Evolutionary conservation across 78 protist species (phyloP).

Genomic region (Chrysochromulina tobinii): DNA sequence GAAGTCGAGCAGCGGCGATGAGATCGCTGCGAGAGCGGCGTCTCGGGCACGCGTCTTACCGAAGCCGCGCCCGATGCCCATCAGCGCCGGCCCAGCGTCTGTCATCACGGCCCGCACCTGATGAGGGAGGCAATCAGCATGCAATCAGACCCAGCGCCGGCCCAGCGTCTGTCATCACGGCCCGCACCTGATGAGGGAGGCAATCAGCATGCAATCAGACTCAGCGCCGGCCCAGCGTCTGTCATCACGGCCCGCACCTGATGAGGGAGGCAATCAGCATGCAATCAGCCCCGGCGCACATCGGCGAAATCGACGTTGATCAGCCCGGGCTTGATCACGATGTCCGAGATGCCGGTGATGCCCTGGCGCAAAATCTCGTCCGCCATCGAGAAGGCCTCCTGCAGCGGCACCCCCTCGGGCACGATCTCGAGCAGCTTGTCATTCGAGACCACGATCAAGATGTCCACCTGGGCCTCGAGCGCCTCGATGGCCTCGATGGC

Average conservation of each 20-base stretch:
- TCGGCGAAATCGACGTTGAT: conserved; percentile 59
- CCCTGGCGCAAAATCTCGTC: conserved; percentile 73
- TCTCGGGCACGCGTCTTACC: conserved; percentile 36
- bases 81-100: conserved; percentile 25
- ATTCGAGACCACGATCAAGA: conserved; percentile 76
- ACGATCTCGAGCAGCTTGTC: conserved; percentile 60
- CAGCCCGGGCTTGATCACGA: conserved; percentile 49
- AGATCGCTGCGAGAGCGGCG: conserved; percentile 36
- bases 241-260: no score
- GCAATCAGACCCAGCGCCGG: no score
- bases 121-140: no score
- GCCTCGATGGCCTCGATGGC: conserved; percentile 58
- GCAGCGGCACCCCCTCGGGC: not conserved
- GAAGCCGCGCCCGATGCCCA: conserved; percentile 30
- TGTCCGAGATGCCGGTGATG: conserved; percentile 21
- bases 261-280: no score
- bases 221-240: no score
- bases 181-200: no score
- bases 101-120: conserved; percentile 54
- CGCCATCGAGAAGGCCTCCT: conserved; percentile 68
- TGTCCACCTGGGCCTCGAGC: conserved; percentile 60
- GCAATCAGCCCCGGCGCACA: no score
- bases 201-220: no score
- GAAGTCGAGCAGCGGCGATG: conserved; percentile 51
- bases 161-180: no score